phyloP scores from a whole-genome alignment of 805 yeast species.

The Metschnikowia cubensis region DNA sequence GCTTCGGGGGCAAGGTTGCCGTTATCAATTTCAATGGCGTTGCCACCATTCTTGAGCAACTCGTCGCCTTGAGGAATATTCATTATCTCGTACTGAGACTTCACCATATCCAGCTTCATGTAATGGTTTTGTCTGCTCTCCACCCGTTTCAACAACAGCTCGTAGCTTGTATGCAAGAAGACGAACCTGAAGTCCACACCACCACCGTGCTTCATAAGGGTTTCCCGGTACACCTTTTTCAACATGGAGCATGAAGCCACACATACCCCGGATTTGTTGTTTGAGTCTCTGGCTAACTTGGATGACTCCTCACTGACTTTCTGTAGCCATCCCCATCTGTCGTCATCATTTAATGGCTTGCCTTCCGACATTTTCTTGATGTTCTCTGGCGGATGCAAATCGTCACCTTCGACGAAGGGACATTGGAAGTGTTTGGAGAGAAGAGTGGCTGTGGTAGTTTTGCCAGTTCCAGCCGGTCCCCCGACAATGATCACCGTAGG shows the following conservation, averaged over 20 bases:
- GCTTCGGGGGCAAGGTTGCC: constrained; percentile 5
- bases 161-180: constrained; percentile 62
- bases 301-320: constrained; percentile 44
- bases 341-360: constrained; percentile 80
- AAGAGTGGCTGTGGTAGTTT: constrained; percentile 66
- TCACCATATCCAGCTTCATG: constrained; percentile 84
- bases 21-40: constrained; percentile 18
- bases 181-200: constrained; percentile 51
- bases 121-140: constrained; percentile 67
- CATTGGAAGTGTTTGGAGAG: constrained; percentile 45
- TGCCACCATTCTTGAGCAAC: constrained; percentile 35
- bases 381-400: constrained; percentile 65
- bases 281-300: constrained; percentile 27
- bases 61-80: constrained; percentile 57
- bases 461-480: constrained; percentile 97
- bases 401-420: constrained; percentile 82
- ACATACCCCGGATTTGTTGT: constrained; percentile 24
- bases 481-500: constrained; percentile 60
- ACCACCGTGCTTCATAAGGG: constrained; percentile 40
- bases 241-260: constrained; percentile 85
- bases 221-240: constrained; percentile 68
- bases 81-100: constrained; percentile 70
- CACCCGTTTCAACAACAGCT: constrained; percentile 60
- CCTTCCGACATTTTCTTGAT: constrained; percentile 81
- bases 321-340: constrained; percentile 86